A percentile compares a stretch with the other conserved stretches of the same genome.
Conservation (phyloP, 1,284 basidiomycete genomes). For the Abortiporus biennis region DNA sequence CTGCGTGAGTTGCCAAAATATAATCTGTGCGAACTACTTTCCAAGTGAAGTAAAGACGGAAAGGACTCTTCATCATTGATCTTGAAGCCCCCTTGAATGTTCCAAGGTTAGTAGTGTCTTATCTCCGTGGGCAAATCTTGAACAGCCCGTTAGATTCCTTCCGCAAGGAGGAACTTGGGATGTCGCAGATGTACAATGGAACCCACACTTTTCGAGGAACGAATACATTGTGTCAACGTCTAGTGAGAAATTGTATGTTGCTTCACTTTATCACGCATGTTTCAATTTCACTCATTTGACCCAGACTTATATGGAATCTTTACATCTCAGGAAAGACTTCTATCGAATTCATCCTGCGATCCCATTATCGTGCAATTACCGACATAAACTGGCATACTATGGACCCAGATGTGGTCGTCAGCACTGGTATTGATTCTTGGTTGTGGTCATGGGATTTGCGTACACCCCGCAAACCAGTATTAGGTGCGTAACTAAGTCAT, state of each 20-base stretch:
- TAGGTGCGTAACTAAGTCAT: conserved; percentile 36
- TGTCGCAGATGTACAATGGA: conserved; percentile 96
- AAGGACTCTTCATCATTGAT: conserved; percentile 96
- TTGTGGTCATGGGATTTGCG: conserved; percentile 87
- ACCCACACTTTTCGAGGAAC: conserved; percentile 79
- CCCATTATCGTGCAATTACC: conserved; percentile 89
- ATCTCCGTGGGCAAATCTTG: conserved; percentile 39
- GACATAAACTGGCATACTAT: conserved; percentile 95
- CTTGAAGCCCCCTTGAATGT: conserved; percentile 82
- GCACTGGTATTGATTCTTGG: conserved; percentile 79
- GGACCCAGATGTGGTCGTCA: conserved; percentile 72
- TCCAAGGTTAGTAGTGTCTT: conserved; percentile 62
- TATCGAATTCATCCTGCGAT: conserved; percentile 77
- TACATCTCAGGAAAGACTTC: conserved; percentile 61
- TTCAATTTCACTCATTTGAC: not conserved
- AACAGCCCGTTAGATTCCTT: conserved; percentile 71
- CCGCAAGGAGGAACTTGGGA: conserved; percentile 97
- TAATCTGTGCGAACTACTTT: not conserved
- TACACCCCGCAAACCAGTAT: conserved; percentile 51
- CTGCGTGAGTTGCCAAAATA: conserved; percentile 49
- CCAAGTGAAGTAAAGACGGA: conserved; percentile 47
- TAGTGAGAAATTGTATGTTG: conserved; percentile 79
- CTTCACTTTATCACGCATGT: not conserved
- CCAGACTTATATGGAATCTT: conserved; percentile 89
- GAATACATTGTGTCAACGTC: conserved; percentile 95